Evolutionary conservation across 2,329 filamentous ascomycete species (phyloP), one percentile per base, ranked within the genome.

Genomic region (Onygenales sp.): DNA sequence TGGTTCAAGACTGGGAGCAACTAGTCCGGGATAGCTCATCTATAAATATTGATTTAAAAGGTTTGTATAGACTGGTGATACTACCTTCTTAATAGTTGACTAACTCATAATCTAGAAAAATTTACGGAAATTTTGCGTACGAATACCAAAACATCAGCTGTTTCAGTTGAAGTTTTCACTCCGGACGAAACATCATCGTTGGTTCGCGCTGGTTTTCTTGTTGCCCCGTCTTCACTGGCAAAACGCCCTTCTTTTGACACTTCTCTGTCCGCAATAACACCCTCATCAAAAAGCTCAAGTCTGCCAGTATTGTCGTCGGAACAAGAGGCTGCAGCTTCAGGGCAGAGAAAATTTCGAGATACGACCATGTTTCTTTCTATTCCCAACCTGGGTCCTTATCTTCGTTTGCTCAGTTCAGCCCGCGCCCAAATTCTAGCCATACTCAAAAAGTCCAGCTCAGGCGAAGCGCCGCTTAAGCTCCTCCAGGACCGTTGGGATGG

Each of bases 401-500:
- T 84, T 48, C 77, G 78, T 47, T 72, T 85, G 7, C 68, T 84
- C 3, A 72, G 72, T 14, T 70, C 76, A 32, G 78, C 78, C 11
- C 76, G 82, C 6, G 67, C 70, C 5, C 80, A 84, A 60, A 64
- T 85, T 2, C 61, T 84, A 3, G 60, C 67, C 11, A 69, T 84
- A 2, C 65, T 85, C 1, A 69, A 66, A 21, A 78, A 79, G 59
- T 76, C 75, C 11, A 74, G 70, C 48, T 76, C 75, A 58, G 72
- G 72, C 42, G 80, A 84, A 63, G 75, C 75, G 1, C 80, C 81
- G 0, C 59, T 80, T 33, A 70, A 74, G 43, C 64, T 81, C 7
- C 66, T 85, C 7, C 72, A 72, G 27, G 81, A 85, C 62, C 77
- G 79, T 17, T 85, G 82, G 82, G 78, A 85, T 56, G 82, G 82